Evolutionary conservation across 805 yeast species (phyloP).

Genomic region (Trichomonascus vanleenenianus): DNA sequence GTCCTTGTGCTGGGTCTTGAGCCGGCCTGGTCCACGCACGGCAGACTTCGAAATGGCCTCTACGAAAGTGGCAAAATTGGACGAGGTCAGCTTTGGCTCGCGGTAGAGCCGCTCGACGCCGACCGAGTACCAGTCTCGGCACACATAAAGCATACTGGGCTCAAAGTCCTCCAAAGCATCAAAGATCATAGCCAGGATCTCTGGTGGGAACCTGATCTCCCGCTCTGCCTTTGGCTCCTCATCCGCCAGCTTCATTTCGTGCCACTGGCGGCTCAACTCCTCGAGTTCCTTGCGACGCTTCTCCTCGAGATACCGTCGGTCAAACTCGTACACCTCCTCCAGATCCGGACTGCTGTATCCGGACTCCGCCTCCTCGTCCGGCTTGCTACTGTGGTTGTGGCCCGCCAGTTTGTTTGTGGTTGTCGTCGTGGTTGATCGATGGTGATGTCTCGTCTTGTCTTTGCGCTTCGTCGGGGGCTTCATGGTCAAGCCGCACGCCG

Average conservation of each 20-base stretch:
- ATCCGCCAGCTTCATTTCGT: constrained; percentile 9
- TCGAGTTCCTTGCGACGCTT: constrained; percentile 6
- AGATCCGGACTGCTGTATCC: constrained; percentile 11
- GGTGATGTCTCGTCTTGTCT: no score
- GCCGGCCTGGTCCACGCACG: constrained; percentile 11
- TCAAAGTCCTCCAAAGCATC: constrained; percentile 28
- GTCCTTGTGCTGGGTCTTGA: constrained; percentile 14
- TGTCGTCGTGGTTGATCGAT: no score
- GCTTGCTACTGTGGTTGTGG: no score
- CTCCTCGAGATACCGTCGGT: constrained; percentile 7
- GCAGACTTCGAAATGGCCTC: constrained; percentile 47
- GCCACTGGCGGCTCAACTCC: constrained; percentile 1
- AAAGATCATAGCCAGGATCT: constrained; percentile 38
- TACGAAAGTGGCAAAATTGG: constrained; percentile 67
- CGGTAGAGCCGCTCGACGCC: constrained; percentile 60
- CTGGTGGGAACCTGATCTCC: constrained; percentile 38
- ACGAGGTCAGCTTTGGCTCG: constrained; percentile 53
- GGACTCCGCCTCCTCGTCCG: no score
- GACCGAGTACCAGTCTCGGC: constrained; percentile 50
- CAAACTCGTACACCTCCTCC: constrained; percentile 12
- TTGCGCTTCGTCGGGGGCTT: no score
- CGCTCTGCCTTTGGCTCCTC: constrained; percentile 8
- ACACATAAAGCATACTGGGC: constrained; percentile 50
- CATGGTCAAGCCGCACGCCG: no score
- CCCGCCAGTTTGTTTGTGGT: no score